phyloP scores from a whole-genome alignment of 768 basidiomycete genomes.

The Suillus discolor region DNA sequence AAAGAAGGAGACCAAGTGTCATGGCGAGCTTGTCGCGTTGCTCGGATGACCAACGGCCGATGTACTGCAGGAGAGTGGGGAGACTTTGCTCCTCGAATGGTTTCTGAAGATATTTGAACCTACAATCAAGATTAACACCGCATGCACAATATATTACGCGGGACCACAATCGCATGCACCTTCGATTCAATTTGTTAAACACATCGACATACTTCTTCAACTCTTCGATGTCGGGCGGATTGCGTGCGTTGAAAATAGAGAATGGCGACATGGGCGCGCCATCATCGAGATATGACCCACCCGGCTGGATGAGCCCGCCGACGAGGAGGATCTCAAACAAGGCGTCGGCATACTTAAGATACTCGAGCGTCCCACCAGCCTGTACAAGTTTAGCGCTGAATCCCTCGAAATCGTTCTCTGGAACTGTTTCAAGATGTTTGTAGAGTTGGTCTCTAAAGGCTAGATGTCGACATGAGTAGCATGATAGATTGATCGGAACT shows the following conservation, averaged over 20 bases:
- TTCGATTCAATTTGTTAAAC: slow-evolving; percentile 92
- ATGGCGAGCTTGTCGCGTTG: slow-evolving; percentile 85
- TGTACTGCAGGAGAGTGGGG: slow-evolving; percentile 84
- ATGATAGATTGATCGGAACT: not conserved
- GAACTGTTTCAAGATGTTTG: slow-evolving; percentile 86
- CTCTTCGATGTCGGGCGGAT: slow-evolving; percentile 79
- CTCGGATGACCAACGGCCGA: slow-evolving; percentile 76
- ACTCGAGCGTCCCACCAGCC: slow-evolving; percentile 92
- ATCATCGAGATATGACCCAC: slow-evolving; percentile 89
- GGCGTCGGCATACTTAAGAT: slow-evolving; percentile 94
- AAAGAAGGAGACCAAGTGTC: slow-evolving; percentile 79
- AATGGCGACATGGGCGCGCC: slow-evolving; percentile 85
- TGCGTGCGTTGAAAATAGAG: slow-evolving; percentile 80
- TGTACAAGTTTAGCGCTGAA: slow-evolving; percentile 84
- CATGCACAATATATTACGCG: slow-evolving; percentile 6
- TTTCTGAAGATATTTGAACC: slow-evolving; percentile 99
- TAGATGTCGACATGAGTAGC: slow-evolving; percentile 32
- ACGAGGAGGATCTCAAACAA: slow-evolving; percentile 96
- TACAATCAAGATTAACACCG: slow-evolving; percentile 32
- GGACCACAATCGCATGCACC: slow-evolving; percentile 47
- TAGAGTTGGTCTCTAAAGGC: slow-evolving; percentile 94
- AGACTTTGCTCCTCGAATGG: slow-evolving; percentile 88
- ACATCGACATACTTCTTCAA: slow-evolving; percentile 94
- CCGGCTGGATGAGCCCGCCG: slow-evolving; percentile 95
- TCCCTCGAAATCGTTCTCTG: slow-evolving; percentile 78